Percentiles rank a stretch among this genome's conserved stretches.
Evolutionary conservation across 148 eudicot species (phyloP).

Genomic region (Rhododendron williamsianum): DNA sequence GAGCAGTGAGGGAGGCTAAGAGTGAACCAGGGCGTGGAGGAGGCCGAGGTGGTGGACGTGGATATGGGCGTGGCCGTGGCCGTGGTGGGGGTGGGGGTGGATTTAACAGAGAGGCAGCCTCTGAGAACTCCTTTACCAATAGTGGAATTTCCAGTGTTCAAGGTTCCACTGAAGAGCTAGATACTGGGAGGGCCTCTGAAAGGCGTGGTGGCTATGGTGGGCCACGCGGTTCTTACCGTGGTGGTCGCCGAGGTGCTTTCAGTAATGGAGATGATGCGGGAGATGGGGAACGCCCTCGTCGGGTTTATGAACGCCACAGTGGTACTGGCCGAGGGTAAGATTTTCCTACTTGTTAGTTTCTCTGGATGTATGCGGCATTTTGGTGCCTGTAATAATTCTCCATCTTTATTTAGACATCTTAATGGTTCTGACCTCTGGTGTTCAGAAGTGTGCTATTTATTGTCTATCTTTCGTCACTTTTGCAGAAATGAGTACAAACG

Average conservation of each 20-base stretch:
- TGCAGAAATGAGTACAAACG: slow-evolving; percentile 70
- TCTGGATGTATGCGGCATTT: not conserved
- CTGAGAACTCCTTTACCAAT: slow-evolving; percentile 41
- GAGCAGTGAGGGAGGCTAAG: slow-evolving; percentile 63
- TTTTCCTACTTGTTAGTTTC: not conserved
- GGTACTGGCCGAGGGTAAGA: slow-evolving; percentile 76
- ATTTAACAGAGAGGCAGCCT: slow-evolving; percentile 42
- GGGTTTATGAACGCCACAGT: slow-evolving; percentile 63
- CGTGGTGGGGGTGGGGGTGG: slow-evolving; percentile 28
- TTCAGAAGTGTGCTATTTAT: not conserved
- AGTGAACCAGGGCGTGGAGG: slow-evolving; percentile 59
- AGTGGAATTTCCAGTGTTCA: slow-evolving; percentile 39
- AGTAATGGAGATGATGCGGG: slow-evolving; percentile 47
- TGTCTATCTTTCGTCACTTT: not conserved
- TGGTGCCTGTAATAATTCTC: not conserved
- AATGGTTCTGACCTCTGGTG: not conserved
- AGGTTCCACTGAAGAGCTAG: slow-evolving; percentile 42
- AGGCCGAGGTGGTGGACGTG: slow-evolving; percentile 52
- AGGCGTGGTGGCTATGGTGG: slow-evolving; percentile 58
- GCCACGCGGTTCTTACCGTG: slow-evolving; percentile 53
- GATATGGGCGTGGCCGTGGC: not conserved
- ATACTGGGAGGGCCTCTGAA: slow-evolving; percentile 40
- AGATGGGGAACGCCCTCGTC: slow-evolving; percentile 60
- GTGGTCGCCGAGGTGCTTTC: slow-evolving; percentile 71
- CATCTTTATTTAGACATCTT: not conserved